These are phyloP conservation scores for Pichia sp. DNA, from an alignment of 1,139 yeast species.

Conservation along the genomic window DNA sequence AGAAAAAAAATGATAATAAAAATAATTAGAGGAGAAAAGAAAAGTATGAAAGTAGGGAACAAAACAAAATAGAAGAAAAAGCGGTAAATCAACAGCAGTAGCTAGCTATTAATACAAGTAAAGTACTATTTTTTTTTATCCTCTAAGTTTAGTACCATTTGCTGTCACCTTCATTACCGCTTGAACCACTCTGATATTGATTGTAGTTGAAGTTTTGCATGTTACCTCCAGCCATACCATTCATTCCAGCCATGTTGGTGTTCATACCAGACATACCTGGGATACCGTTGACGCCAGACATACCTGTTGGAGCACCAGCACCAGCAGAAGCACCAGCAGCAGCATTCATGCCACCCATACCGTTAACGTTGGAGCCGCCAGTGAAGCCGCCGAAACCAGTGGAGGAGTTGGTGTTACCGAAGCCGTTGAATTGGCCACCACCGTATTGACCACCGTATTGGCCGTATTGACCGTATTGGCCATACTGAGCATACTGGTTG, in stretches of 20 bases:
- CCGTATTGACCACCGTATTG: slow-evolving; percentile 7
- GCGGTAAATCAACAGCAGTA: neutral
- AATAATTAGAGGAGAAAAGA: neutral
- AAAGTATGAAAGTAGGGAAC: neutral
- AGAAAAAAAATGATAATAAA: neutral
- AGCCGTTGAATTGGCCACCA: slow-evolving; percentile 11
- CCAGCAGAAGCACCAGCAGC: neutral
- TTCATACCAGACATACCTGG: slow-evolving; percentile 4
- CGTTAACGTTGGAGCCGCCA: slow-evolving; percentile 1
- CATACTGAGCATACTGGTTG: slow-evolving; percentile 11
- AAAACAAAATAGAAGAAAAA: neutral
- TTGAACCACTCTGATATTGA: slow-evolving; percentile 11
- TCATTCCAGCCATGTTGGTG: slow-evolving; percentile 1
- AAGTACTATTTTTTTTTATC: neutral
- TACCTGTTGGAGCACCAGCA: slow-evolving; percentile 6
- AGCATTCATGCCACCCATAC: slow-evolving; percentile 1
- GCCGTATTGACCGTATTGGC: slow-evolving; percentile 11
- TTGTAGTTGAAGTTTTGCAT: slow-evolving; percentile 9
- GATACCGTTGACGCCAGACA: slow-evolving; percentile 4
- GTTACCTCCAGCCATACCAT: slow-evolving; percentile 5
- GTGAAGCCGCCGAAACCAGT: slow-evolving; percentile 12
- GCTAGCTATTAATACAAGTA: neutral
- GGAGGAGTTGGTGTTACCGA: slow-evolving; percentile 4
- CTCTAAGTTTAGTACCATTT: slow-evolving; percentile 11
- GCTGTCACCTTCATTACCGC: slow-evolving; percentile 10